Evolutionary conservation across 345 rosid genomes (phyloP).

Genomic region (Eucalyptus dawsonii): DNA sequence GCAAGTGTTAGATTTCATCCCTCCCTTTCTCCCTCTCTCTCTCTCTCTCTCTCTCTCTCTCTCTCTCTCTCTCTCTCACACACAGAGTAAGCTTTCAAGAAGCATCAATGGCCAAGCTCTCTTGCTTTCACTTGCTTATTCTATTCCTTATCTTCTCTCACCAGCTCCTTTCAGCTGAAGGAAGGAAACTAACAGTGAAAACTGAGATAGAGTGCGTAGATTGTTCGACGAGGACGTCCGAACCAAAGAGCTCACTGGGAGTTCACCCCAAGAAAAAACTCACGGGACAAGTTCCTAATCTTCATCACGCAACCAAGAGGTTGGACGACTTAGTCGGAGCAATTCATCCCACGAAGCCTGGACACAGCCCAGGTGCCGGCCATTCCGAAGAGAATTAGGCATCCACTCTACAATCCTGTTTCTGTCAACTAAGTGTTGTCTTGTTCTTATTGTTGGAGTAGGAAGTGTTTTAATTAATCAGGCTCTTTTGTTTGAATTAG

Average conservation of each 20-base stretch:
- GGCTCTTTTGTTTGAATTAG: not conserved
- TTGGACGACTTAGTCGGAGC: constrained; percentile 9
- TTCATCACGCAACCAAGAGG: not conserved
- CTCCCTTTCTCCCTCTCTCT: not conserved
- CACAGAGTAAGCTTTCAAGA: not conserved
- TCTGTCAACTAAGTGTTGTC: not conserved
- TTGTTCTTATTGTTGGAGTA: not conserved
- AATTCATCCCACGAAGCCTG: constrained; percentile 40
- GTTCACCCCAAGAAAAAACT: not conserved
- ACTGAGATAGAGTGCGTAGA: not conserved
- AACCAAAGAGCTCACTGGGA: not conserved
- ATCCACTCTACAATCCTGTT: not conserved
- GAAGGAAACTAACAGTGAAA: not conserved
- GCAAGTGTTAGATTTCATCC: not conserved
- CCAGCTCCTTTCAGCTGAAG: not conserved
- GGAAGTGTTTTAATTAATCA: not conserved
- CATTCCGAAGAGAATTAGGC: constrained; percentile 19
- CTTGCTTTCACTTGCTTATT: not conserved
- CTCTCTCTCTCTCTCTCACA: not conserved
- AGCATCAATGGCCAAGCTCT: not conserved
- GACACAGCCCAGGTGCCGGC: constrained; percentile 55
- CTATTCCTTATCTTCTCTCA: not conserved
- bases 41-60: not conserved
- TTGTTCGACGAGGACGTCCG: not conserved
- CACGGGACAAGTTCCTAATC: not conserved